Evolutionary conservation across 495 filamentous ascomycete genomes (phyloP), one percentile per base, ranked within the genome.

Genomic region (Podospora comata): DNA sequence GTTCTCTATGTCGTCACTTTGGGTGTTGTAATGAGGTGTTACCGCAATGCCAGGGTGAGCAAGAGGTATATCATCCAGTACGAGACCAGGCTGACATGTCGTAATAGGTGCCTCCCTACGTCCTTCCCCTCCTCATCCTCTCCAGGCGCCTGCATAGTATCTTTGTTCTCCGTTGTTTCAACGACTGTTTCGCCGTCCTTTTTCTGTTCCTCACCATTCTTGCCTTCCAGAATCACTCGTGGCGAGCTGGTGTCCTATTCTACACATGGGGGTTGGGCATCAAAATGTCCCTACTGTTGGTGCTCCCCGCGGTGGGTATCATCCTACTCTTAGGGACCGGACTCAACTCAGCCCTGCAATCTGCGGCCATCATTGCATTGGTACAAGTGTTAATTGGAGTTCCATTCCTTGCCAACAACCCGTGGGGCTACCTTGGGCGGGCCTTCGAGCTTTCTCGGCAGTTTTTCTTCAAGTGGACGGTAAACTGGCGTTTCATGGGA

Each of bases 401-500:
- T 18, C 92, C 93, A 2, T 98, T 98, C 78, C 79, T 96, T 26
- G 80, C 83, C 7, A 76, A 77, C 39, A 90, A 92, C 71, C 79
- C 89, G 18, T 76, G 73, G 59, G 91, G 91, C 13, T 99, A 99
- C 72, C 69, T 93, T 4, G 83, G 84, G 34, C 82, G 90, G 62
- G 93, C 95, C 0, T 99, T 99, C 72, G 93, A 99, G 80, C 82
- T 99, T 30, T 91, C 91, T 30, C 84, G 95, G 59, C 86, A 89
- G 71, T 99, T 99, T 76, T 83, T 97, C 70, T 97, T 92, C 83
- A 94, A 96, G 76, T 98, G 95, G 95, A 98, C 95, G 0, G 95
- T 99, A 67, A 99, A 99, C 77, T 99, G 94, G 94, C 86, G 94
- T 58, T 97, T 99, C 71, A 77, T 97, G 5, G 88, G 89, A 15